Base-by-base conservation (phyloP, 495 filamentous ascomycete genomes). In the Annulohypoxylon moriforme region DNA sequence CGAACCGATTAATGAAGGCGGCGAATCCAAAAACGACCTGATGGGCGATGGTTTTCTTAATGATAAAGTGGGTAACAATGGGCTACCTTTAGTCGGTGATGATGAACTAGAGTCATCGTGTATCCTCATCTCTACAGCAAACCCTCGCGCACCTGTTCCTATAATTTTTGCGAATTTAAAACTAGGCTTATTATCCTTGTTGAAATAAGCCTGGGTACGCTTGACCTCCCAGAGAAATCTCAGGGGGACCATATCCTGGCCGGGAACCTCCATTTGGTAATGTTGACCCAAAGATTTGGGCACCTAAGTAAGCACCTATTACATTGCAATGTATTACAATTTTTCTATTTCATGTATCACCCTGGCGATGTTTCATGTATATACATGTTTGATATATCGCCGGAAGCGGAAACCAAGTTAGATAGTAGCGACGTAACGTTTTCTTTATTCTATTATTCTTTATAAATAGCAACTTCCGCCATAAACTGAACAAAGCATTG, bases 101-200 rank as follows among this genome's bases (percentile, higher is more conserved):
- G 68, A 61, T 9, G 61, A 56, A 7, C 33, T 55, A 5, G 63
- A n/a, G 31, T 27, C 25, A 8, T 62, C 52, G 4, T 8, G 44
- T 9, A 61, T 53, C 34, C 31, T 60, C 62, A 75, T 64, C 36
- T 65, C 64, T 18, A 75, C 33, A 8, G 68, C 67, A 34, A 67
- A 65, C 4, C 73, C 73, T 31, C 59, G 57, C 16, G 68, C 18
- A 8, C 70, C 70, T 0, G 64, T 27, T 14, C 59, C 64, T 24
- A 73, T 34, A 11, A 66, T 49, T 9, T 9, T 49, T 33, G 62
- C 65, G 2, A 65, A 13, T 27, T 42, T 34, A 31, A 71, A 71
- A 31, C 47, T 50, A 0, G 2, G 36, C 13, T 40, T 40, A 40
- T 40, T 66, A 14, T 62, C 38, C 2, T 92, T 72, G 87, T 87